Percentiles rank a stretch among this genome's conserved stretches.
Evolutionary conservation across 495 filamentous ascomycete genomes (phyloP).

Genomic region (Terfezia claveryi): DNA sequence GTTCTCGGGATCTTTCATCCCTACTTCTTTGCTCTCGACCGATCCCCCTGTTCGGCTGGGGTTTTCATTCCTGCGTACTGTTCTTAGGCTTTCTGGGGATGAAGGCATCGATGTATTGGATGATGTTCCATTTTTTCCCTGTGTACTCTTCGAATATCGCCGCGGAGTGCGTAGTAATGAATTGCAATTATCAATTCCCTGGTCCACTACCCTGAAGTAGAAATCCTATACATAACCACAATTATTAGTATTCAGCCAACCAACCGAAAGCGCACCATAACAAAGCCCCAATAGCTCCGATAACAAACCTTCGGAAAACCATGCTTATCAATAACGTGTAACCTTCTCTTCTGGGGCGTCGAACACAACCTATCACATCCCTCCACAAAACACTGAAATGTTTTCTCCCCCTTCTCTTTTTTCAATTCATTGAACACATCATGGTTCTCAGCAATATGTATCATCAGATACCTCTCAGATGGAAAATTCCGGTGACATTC

Average conservation of each 20-base stretch:
- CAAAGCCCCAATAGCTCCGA: not conserved
- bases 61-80: too few species aligned
- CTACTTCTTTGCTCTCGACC: too few species aligned
- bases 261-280: too few species aligned
- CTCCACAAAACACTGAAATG: conserved; percentile 74
- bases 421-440: conserved; percentile 52
- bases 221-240: conserved; percentile 33
- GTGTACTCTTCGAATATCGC: conserved; percentile 30
- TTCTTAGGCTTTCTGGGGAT: too few species aligned
- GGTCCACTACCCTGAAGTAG: conserved; percentile 70
- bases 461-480: conserved; percentile 35
- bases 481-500: conserved; percentile 22
- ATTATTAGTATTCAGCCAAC: too few species aligned
- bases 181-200: conserved; percentile 63
- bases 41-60: too few species aligned
- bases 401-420: conserved; percentile 64
- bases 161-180: conserved; percentile 45
- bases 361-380: conserved; percentile 69
- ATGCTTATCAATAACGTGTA: conserved; percentile 86
- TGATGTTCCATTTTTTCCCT: too few species aligned
- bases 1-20: too few species aligned
- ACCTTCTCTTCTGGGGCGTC: conserved; percentile 57
- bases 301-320: conserved; percentile 51
- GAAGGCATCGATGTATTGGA: too few species aligned
- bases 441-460: conserved; percentile 88